Percentiles rank a stretch among this genome's conserved stretches.
phyloP scores from a whole-genome alignment of 805 yeast species.

The Kluyveromyces siamensis region DNA sequence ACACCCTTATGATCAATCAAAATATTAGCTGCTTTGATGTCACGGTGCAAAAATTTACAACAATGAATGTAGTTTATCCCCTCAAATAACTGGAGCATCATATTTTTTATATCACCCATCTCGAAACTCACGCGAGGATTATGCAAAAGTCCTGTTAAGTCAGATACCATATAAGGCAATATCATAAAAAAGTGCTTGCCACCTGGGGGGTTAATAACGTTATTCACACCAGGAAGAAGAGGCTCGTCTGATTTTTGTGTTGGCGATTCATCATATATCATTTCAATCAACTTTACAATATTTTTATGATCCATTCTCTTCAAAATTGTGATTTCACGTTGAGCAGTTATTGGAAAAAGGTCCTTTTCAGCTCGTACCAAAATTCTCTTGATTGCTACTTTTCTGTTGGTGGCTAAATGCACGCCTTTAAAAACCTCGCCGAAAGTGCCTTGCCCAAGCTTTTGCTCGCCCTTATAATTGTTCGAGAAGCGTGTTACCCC shows the following conservation, averaged over 20 bases:
- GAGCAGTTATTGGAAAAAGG: slow-evolving; percentile 88
- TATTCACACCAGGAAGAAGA: background rate
- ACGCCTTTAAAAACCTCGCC: slow-evolving; percentile 82
- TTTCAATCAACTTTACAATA: slow-evolving; percentile 68
- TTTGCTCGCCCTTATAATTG: slow-evolving; percentile 30
- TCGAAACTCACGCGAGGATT: slow-evolving; percentile 59
- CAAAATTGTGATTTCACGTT: slow-evolving; percentile 81
- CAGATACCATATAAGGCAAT: slow-evolving; percentile 86
- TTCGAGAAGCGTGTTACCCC: slow-evolving; percentile 25
- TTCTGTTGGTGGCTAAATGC: slow-evolving; percentile 36
- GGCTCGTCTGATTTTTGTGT: slow-evolving; percentile 7
- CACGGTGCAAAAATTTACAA: slow-evolving; percentile 64
- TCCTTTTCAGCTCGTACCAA: slow-evolving; percentile 40
- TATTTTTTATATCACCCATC: slow-evolving; percentile 69
- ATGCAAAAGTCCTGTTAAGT: slow-evolving; percentile 79
- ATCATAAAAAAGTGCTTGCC: slow-evolving; percentile 65
- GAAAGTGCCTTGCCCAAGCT: slow-evolving; percentile 78
- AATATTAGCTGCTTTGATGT: slow-evolving; percentile 93
- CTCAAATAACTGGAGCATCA: slow-evolving; percentile 64
- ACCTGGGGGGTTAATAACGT: slow-evolving; percentile 14
- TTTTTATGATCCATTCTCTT: slow-evolving; percentile 62
- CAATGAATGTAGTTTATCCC: slow-evolving; percentile 74
- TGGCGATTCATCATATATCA: slow-evolving; percentile 49
- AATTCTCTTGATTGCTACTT: slow-evolving; percentile 83
- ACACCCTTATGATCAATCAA: slow-evolving; percentile 67